phyloP scores from a whole-genome alignment of 306 rosid species.

The Citrullus amarus region DNA sequence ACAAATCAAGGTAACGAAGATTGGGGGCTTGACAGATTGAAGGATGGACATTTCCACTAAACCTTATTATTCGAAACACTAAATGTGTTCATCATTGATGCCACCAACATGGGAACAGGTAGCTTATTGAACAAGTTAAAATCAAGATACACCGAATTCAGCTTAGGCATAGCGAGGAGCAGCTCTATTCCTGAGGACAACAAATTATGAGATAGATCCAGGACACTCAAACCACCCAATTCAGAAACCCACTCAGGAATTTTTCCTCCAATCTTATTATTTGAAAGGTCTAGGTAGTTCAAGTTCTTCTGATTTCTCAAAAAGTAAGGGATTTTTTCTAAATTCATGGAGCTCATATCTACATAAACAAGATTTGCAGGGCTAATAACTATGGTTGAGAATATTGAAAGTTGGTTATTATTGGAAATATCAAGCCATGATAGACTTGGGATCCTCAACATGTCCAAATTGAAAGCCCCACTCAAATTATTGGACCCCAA shows the following conservation, averaged over 20 bases:
- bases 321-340: slow-evolving; percentile 13
- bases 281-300: fast-evolving
- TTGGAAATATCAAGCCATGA: background rate
- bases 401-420: background rate
- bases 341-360: slow-evolving; percentile 8
- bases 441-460: background rate
- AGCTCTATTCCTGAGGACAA: background rate
- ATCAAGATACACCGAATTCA: fast-evolving
- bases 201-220: background rate
- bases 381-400: background rate
- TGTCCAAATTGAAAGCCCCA: background rate
- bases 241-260: no score
- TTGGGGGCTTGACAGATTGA: background rate
- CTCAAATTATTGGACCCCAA: slow-evolving; percentile 9
- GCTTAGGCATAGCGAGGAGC: background rate
- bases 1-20: background rate
- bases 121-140: slow-evolving; percentile 21
- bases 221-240: no score
- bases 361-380: background rate
- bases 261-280: no score
- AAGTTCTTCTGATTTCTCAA: background rate
- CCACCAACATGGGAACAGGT: slow-evolving; percentile 2
- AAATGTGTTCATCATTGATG: background rate
- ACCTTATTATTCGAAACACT: slow-evolving; percentile 20
- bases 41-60: slow-evolving; percentile 5